Base-by-base conservation (phyloP, 163 green algal genomes). In the Volvox carteri region DNA sequence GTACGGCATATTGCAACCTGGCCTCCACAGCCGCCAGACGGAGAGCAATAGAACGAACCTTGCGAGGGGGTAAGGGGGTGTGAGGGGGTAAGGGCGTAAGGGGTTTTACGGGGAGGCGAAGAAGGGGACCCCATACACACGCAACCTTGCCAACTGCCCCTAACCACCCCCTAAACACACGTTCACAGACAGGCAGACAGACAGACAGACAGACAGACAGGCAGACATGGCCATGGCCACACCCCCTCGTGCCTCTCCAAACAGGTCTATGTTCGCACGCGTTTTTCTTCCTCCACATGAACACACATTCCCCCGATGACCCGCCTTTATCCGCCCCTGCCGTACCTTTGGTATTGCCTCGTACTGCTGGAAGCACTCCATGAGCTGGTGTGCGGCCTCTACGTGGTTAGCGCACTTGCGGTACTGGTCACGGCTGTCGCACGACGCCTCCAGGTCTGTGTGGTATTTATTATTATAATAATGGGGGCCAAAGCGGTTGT, bases 381-480 rank as follows among this genome's bases (percentile, higher is more conserved):
- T 92, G 48, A 99, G 95, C 95, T 99, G 96, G 75, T 96, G 95
- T 50, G 99, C 97, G 37, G 98, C 98, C 90, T 98, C 96, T 84
- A 99, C 89, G 87, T 99, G 93, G 78, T 98, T 96, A 28, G 97
- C 98, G 73, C 95, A 96, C 78, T 98, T 96, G 41, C 90, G 89
- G 93, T 98, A 98, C 85, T 96, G 91, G 77, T 97, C 91, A 33
- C 94, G 90, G 41, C 88, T 84, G 73, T 72, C 89, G 35, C 90
- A 83, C 48, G 86, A 73, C 2, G 68, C 81, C 70, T 94, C 90
- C 90, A 95, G 86, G 67, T 92, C 91, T 92, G 87, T 8, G 37
- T 37, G 9, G 37, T 8, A n/a, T n/a, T n/a, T n/a, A n/a, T n/a
- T n/a, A n/a, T n/a, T n/a, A n/a, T n/a, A n/a, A n/a, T n/a, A n/a